Evolutionary conservation across 768 basidiomycete genomes (phyloP).

Genomic region (Naematelia aurantialba): DNA sequence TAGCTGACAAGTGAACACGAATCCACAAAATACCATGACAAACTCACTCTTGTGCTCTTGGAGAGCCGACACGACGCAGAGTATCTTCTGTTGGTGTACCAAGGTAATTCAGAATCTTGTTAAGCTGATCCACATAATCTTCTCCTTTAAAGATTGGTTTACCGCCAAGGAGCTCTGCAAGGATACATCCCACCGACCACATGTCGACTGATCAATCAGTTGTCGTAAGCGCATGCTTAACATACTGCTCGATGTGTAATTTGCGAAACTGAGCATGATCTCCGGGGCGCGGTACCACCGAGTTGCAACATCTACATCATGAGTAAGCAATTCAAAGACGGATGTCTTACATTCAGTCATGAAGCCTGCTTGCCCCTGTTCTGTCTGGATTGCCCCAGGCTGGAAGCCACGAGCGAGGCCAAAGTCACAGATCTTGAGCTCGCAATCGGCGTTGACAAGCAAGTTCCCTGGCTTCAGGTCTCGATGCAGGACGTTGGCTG

Average conservation of each 20-base stretch:
- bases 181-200: slow-evolving; percentile 55
- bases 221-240: background rate
- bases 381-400: slow-evolving; percentile 63
- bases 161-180: slow-evolving; percentile 55
- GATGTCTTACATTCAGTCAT: slow-evolving; percentile 85
- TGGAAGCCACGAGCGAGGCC: slow-evolving; percentile 92
- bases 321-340: background rate
- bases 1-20: slow-evolving; percentile 53
- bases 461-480: slow-evolving; percentile 90
- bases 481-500: slow-evolving; percentile 93
- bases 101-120: slow-evolving; percentile 96
- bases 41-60: slow-evolving; percentile 59
- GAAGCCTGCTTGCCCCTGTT: slow-evolving; percentile 62
- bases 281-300: slow-evolving; percentile 98
- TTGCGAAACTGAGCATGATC: slow-evolving; percentile 80
- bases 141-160: slow-evolving; percentile 53
- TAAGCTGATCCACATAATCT: slow-evolving; percentile 91
- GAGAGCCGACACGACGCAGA: slow-evolving; percentile 89
- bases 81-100: slow-evolving; percentile 97
- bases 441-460: slow-evolving; percentile 94
- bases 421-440: slow-evolving; percentile 83
- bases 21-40: background rate
- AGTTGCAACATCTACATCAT: slow-evolving; percentile 64
- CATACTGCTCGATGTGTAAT: slow-evolving; percentile 52
- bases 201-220: slow-evolving; percentile 54